phyloP scores from a whole-genome alignment of 2,329 filamentous ascomycete species.

The Tolypocladium ophioglossoides region DNA sequence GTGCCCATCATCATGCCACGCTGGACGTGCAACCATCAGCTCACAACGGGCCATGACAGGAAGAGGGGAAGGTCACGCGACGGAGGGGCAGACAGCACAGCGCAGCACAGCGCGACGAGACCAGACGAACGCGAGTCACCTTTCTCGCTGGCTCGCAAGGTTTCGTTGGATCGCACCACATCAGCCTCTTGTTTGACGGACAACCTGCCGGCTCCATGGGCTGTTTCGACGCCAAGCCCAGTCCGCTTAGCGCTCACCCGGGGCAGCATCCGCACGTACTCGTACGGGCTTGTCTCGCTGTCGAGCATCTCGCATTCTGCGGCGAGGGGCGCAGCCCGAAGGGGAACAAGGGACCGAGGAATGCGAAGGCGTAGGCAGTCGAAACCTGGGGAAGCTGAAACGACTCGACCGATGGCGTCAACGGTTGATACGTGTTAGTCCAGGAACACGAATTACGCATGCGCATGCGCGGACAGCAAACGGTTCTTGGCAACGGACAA shows the following conservation, averaged over 20 bases:
- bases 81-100: not conserved
- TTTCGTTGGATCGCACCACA: not conserved
- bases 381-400: slow-evolving; percentile 1
- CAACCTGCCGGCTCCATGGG: not conserved
- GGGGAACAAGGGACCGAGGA: not conserved
- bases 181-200: not conserved
- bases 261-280: not conserved
- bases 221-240: not conserved
- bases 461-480: not conserved
- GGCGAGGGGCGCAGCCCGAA: not conserved
- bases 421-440: too few species aligned
- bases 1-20: not conserved
- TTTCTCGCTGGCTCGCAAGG: not conserved
- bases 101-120: not conserved
- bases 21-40: not conserved
- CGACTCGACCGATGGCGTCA: not conserved
- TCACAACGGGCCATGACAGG: not conserved
- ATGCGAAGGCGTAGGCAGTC: not conserved
- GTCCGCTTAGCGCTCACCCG: not conserved
- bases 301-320: not conserved
- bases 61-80: not conserved
- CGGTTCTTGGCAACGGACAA: not conserved
- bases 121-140: not conserved
- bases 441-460: not conserved
- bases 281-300: not conserved